phyloP scores from a whole-genome alignment of 2,329 filamentous ascomycete species.

The Paraphoma chrysanthemicola region DNA sequence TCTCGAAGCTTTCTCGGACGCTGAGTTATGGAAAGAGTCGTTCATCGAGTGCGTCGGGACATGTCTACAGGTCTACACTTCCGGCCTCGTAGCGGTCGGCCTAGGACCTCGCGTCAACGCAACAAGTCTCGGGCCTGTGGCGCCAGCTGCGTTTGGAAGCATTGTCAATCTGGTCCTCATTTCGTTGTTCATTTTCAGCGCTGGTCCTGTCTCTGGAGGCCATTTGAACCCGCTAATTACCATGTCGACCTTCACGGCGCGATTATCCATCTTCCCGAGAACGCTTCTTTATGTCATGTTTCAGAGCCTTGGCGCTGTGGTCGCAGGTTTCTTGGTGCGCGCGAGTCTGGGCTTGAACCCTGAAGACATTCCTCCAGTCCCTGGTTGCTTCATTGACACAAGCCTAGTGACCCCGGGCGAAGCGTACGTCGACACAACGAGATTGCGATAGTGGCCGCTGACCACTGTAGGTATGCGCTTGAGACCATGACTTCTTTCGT shows the following conservation, averaged over 20 bases:
- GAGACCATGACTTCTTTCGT: constrained; percentile 58
- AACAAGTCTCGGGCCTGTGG: constrained; percentile 38
- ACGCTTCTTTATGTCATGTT: constrained; percentile 56
- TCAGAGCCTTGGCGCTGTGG: constrained; percentile 54
- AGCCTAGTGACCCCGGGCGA: constrained; percentile 48
- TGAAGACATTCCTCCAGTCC: constrained; percentile 16
- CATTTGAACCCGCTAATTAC: constrained; percentile 64
- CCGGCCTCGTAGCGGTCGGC: constrained; percentile 23
- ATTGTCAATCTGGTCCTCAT: constrained; percentile 52
- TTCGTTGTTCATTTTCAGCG: constrained; percentile 58
- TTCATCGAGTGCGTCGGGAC: constrained; percentile 30
- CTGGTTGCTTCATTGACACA: constrained; percentile 36
- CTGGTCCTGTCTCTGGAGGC: constrained; percentile 56
- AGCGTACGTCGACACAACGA: constrained; percentile 28
- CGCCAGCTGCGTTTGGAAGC: constrained; percentile 39
- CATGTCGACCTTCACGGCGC: constrained; percentile 59
- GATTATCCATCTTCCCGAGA: constrained; percentile 58
- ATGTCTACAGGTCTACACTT: constrained; percentile 30
- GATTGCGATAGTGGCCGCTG: background rate
- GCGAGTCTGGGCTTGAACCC: constrained; percentile 28
- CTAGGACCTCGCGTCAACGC: constrained; percentile 10
- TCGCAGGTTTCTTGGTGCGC: constrained; percentile 54
- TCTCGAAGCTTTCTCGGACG: constrained; percentile 17
- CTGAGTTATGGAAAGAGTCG: constrained; percentile 31
- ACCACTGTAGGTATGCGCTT: constrained; percentile 47